Evolutionary conservation across 2,329 filamentous ascomycete genomes (phyloP).

Genomic region (Botrytis byssoidea): DNA sequence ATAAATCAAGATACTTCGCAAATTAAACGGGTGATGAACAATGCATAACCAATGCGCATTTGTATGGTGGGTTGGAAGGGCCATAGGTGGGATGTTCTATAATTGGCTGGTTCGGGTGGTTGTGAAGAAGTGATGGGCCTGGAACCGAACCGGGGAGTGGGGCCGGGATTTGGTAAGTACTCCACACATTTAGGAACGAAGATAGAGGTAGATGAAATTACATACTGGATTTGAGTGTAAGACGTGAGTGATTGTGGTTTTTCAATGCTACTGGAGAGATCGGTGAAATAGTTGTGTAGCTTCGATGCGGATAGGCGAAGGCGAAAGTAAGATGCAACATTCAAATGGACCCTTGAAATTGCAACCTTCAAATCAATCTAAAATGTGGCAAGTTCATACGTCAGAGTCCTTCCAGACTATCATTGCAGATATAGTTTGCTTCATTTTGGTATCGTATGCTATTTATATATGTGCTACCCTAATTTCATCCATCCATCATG

Average conservation of each 20-base stretch:
- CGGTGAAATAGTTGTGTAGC: not conserved
- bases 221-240: not conserved
- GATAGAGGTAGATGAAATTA: not conserved
- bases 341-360: not conserved
- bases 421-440: not conserved
- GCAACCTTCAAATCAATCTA: not conserved
- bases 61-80: not conserved
- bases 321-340: not conserved
- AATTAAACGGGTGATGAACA: not conserved
- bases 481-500: not conserved
- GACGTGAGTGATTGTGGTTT: not conserved
- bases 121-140: not conserved
- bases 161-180: not conserved
- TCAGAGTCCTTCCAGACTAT: not conserved
- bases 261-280: not conserved
- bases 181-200: not conserved
- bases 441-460: not conserved
- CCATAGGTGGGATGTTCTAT: not conserved
- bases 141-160: not conserved
- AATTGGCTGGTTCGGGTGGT: not conserved
- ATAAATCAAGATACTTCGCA: not conserved
- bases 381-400: not conserved
- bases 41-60: not conserved
- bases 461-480: not conserved
- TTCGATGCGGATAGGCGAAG: not conserved